Evolutionary conservation across 148 eudicot species (phyloP).

Genomic region (Dianthus caryophyllus): DNA sequence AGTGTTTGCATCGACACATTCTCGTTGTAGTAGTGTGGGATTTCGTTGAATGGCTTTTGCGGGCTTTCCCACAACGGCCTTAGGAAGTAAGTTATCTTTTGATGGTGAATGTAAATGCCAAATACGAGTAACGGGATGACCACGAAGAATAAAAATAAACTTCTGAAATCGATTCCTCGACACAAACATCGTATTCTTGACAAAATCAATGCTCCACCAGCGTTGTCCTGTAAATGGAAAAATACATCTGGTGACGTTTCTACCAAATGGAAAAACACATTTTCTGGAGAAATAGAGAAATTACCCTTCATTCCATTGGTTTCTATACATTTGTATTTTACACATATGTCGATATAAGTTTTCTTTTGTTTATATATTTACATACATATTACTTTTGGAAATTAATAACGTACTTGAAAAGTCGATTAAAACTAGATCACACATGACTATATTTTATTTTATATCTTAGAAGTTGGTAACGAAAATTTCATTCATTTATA

Average conservation of each 20-base stretch:
- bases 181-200: slow-evolving; percentile 21
- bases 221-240: slow-evolving; percentile 13
- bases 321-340: no score
- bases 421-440: no score
- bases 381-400: no score
- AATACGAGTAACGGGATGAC: slow-evolving; percentile 16
- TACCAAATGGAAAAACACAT: not conserved
- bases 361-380: no score
- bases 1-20: slow-evolving; percentile 32
- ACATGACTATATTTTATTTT: no score
- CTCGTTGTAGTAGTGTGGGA: slow-evolving; percentile 35
- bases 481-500: no score
- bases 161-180: slow-evolving; percentile 21
- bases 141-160: slow-evolving; percentile 13
- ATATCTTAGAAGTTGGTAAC: no score
- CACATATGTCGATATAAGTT: no score
- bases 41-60: slow-evolving; percentile 27
- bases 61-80: slow-evolving; percentile 40
- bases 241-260: not conserved
- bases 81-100: slow-evolving; percentile 34
- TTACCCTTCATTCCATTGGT: no score
- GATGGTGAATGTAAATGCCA: slow-evolving; percentile 20
- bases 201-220: slow-evolving; percentile 16
- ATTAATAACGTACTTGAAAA: no score
- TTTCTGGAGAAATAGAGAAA: no score